Evolutionary conservation across 441 rosid genomes (phyloP).

Genomic region (Brassica hybrid): DNA sequence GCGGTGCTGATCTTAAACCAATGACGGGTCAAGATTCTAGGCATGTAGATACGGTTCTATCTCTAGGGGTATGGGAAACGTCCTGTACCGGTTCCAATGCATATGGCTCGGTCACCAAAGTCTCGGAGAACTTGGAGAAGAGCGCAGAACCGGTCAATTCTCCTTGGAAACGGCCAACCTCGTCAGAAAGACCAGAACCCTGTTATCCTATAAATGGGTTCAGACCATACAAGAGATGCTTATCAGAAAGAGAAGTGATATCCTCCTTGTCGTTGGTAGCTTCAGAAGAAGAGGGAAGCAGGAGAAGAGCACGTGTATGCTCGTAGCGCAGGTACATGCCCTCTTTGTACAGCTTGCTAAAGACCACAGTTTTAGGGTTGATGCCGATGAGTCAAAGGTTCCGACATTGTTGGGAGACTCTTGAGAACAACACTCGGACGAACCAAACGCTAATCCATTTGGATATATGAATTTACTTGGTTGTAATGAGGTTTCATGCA

Average conservation of each 20-base stretch:
- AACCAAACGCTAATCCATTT: background rate
- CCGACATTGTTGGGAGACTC: background rate
- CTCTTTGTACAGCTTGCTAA: slow-evolving; percentile 8
- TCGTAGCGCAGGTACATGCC: slow-evolving; percentile 35
- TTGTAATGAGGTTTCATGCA: slow-evolving; percentile 22
- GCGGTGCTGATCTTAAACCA: slow-evolving; percentile 24
- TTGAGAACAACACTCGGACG: background rate
- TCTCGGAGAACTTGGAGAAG: slow-evolving; percentile 45
- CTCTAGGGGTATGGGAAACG: slow-evolving; percentile 53
- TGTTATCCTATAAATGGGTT: slow-evolving; percentile 46
- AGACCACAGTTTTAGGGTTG: background rate
- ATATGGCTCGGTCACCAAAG: slow-evolving; percentile 42
- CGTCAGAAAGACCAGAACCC: slow-evolving; percentile 24
- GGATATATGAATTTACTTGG: background rate
- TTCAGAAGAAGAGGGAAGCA: slow-evolving; percentile 49
- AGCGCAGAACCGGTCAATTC: slow-evolving; percentile 24
- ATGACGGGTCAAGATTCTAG: slow-evolving; percentile 22
- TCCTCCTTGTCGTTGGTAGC: slow-evolving; percentile 41
- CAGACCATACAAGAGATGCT: slow-evolving; percentile 74
- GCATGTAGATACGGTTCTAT: slow-evolving; percentile 40
- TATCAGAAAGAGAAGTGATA: slow-evolving; percentile 53
- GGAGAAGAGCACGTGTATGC: slow-evolving; percentile 59
- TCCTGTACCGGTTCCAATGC: slow-evolving; percentile 49
- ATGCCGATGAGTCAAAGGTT: background rate
- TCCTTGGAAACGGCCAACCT: slow-evolving; percentile 20